Evolutionary conservation across 1,284 basidiomycete genomes (phyloP), one percentile per base, ranked within the genome.

Genomic region (Trichosporon inkin): DNA sequence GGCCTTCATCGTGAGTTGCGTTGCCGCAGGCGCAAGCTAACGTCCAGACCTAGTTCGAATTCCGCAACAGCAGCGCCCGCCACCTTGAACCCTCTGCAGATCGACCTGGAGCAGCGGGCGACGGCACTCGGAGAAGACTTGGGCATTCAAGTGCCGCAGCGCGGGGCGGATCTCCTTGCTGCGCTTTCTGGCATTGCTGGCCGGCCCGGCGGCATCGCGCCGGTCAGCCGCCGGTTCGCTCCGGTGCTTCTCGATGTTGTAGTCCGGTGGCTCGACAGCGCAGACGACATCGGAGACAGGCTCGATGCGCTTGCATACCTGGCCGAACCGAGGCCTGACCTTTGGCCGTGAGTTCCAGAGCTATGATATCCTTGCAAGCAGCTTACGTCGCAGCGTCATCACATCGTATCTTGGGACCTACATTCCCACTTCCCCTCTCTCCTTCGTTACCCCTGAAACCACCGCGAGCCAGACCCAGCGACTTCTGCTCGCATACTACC

Each of bases 401-500:
- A 55, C 58, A 16, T 53, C 63, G 1, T 72, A 71, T 37, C 41
- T 71, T 13, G 34, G 35, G 19, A 36, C 47, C 8, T 72, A n/a
- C 24, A 24, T 49, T 13, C n/a, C 44, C 24, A 32, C 14, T 70
- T 0, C 75, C 70, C 4, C 73, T 74, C 63, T 44, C 51, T 1
- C 22, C 62, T 2, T 71, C 69, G 0, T 71, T 70, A 11, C 62
- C 74, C 1, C 53, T 67, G 6, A 53, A 63, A 28, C 35, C 53
- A 73, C 40, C 24, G 60, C 5, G 51, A 54, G 0, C 11, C 77
- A 87, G 24, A 72, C 80, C 10, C 77, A 92, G 38, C 79, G 81
- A 24, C 75, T 88, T 0, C 83, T 95, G 14, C 81, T 94, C 41
- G 84, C 88, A 1, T 90, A 92, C 71, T 89, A 88, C 69, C 87